A percentile compares a stretch with the other conserved stretches of the same genome.
These are phyloP conservation scores for Trametes cingulata DNA, from an alignment of 768 basidiomycete species.

Conservation along the genomic window DNA sequence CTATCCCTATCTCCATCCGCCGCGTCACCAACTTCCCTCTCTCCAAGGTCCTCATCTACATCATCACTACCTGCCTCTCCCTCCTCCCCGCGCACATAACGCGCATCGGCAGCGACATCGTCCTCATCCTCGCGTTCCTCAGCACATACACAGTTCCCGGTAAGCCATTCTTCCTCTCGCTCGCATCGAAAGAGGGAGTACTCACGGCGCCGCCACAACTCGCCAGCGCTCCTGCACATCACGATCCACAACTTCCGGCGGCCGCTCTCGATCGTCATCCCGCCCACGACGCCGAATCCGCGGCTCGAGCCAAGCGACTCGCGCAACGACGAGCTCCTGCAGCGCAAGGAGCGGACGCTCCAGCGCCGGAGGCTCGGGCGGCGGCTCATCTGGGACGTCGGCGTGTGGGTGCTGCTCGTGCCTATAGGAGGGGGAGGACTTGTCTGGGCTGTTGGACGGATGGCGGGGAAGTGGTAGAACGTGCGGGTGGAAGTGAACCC, in stretches of 20 bases:
- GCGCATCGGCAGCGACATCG: constrained; percentile 46
- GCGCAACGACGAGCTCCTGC: constrained; percentile 68
- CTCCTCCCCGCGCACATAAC: constrained; percentile 44
- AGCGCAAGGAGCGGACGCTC: constrained; percentile 82
- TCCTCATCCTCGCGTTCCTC: constrained; percentile 51
- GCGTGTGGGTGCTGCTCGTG: constrained; percentile 72
- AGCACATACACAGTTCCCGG: constrained; percentile 68
- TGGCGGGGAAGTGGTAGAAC: constrained; percentile 53
- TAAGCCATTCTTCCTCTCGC: constrained; percentile 27
- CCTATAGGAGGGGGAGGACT: constrained; percentile 58
- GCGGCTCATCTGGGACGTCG: constrained; percentile 82
- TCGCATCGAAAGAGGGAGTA: neutral
- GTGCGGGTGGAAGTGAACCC: neutral
- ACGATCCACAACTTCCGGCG: constrained; percentile 81
- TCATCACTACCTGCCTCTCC: constrained; percentile 45
- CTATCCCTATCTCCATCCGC: constrained; percentile 46
- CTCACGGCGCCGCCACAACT: neutral
- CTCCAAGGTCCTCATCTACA: constrained; percentile 44
- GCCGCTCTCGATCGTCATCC: constrained; percentile 82
- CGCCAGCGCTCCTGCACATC: constrained; percentile 71
- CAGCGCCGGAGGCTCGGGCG: constrained; percentile 73
- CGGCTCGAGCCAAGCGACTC: constrained; percentile 32
- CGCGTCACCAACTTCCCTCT: constrained; percentile 45
- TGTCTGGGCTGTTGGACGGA: constrained; percentile 57
- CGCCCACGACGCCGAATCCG: constrained; percentile 39